Conservation (phyloP, 257 asterid species). For the Cordia subcordata region DNA sequence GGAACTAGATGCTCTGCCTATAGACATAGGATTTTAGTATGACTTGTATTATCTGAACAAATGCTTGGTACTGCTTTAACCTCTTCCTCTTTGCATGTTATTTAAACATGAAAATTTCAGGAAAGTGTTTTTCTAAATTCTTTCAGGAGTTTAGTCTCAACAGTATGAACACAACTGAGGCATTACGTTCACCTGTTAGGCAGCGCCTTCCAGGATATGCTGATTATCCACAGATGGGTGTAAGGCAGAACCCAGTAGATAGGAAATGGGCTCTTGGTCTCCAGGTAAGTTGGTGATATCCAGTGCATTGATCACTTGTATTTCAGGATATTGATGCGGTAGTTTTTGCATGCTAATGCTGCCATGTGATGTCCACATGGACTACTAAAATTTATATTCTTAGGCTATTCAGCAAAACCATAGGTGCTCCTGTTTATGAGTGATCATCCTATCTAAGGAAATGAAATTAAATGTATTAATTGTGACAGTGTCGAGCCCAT, state of each 20-base stretch:
- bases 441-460: not conserved
- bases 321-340: not conserved
- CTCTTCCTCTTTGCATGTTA: not conserved
- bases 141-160: constrained; percentile 48
- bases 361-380: not conserved
- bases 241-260: constrained; percentile 59
- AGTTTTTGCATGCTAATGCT: not conserved
- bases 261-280: constrained; percentile 97
- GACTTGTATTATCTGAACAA: not conserved
- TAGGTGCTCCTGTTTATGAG: not conserved
- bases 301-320: not conserved
- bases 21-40: not conserved
- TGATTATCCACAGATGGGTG: constrained; percentile 63
- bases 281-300: constrained; percentile 51
- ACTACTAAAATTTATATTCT: not conserved
- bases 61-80: not conserved
- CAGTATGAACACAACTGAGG: constrained; percentile 44
- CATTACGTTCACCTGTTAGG: constrained; percentile 45
- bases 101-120: too few species aligned
- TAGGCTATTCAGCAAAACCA: too few species aligned
- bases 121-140: not conserved
- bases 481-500: constrained; percentile 67
- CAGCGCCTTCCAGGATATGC: constrained; percentile 49
- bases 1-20: not conserved
- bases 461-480: too few species aligned